Percentiles rank a stretch among this genome's conserved stretches.
Evolutionary conservation across 352 stramenopile genomes (phyloP).

Genomic region (Phytophthora hibernalis): DNA sequence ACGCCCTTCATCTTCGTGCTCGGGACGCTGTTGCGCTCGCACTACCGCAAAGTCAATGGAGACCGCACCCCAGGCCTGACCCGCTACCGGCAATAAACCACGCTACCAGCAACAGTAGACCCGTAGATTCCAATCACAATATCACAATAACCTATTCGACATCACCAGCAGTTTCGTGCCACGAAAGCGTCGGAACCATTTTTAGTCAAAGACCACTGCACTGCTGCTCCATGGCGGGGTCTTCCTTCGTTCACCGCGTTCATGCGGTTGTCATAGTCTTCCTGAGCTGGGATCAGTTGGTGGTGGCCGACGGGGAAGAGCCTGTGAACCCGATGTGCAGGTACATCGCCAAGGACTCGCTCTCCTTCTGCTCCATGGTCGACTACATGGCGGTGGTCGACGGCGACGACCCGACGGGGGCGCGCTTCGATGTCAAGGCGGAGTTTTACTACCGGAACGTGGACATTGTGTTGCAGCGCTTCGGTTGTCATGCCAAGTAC

Average conservation of each 20-base stretch:
- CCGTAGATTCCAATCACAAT: slow-evolving; percentile 1
- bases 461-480: slow-evolving; percentile 81
- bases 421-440: slow-evolving; percentile 62
- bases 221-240: not conserved
- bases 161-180: slow-evolving; percentile 29
- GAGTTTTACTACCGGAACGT: slow-evolving; percentile 85
- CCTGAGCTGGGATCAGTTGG: not conserved
- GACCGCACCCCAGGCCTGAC: slow-evolving; percentile 31
- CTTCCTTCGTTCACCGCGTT: not conserved
- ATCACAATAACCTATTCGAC: slow-evolving; percentile 15
- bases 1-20: slow-evolving; percentile 32
- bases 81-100: slow-evolving; percentile 31
- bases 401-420: slow-evolving; percentile 53
- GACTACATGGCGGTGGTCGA: slow-evolving; percentile 82
- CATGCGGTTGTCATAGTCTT: slow-evolving; percentile 6
- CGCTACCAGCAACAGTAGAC: not conserved
- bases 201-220: slow-evolving; percentile 18
- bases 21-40: slow-evolving; percentile 25
- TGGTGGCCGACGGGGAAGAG: slow-evolving; percentile 49
- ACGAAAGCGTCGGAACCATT: slow-evolving; percentile 9
- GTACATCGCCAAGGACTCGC: slow-evolving; percentile 59
- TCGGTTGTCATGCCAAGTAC: slow-evolving; percentile 84
- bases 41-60: slow-evolving; percentile 41
- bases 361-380: slow-evolving; percentile 87
- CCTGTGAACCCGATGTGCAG: slow-evolving; percentile 53